Evolutionary conservation across 2,329 filamentous ascomycete genomes (phyloP), one percentile per base, ranked within the genome.

Genomic region (Aspergillus sp.): DNA sequence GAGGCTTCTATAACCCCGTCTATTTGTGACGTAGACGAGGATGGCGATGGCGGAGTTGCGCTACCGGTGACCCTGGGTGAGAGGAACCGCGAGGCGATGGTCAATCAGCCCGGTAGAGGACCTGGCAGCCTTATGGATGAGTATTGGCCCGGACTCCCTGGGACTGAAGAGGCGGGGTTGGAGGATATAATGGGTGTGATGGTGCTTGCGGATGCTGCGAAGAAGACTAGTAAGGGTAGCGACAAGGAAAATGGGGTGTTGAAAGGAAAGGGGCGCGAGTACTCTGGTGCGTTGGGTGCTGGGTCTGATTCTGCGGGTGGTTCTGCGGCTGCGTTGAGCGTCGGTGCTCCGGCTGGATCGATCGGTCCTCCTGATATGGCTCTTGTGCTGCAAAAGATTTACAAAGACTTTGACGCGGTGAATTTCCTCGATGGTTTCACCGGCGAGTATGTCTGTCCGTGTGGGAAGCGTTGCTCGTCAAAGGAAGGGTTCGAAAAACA

Each of bases 361-460:
- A 18, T 48, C 11, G 26, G 26, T 2, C 8, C 24, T 7, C 20
- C 43, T 11, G 42, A 57, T 15, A 51, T 58, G 2, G 63, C 61
- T 18, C 36, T 63, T 22, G 61, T 53, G 1, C 56, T 68, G 15
- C 60, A 55, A 3, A 34, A 48, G 6, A 38, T 66, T 3, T 57
- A 66, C 15, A 39, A 45, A 0, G 58, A 49, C 54, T 73, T 69
- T 66, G 66, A 75, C 17, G 39, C 70, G 1, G 65, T 63, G 17
- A 65, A 63, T 8, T 76, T 70, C 61, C 71, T 70, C 55, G 68
- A 73, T 53, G 50, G 61, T 5, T 60, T 68, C 17, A 59, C 59
- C 8, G 66, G 68, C 4, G 55, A 62, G 26, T 78, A 73, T 53
- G 58, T 67, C 11, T 78, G 76, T 52, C 61, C 68, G 6, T 78